These are phyloP conservation scores for Fusarium cyanostomum DNA, from an alignment of 2,329 filamentous ascomycete species.

Conservation along the genomic window DNA sequence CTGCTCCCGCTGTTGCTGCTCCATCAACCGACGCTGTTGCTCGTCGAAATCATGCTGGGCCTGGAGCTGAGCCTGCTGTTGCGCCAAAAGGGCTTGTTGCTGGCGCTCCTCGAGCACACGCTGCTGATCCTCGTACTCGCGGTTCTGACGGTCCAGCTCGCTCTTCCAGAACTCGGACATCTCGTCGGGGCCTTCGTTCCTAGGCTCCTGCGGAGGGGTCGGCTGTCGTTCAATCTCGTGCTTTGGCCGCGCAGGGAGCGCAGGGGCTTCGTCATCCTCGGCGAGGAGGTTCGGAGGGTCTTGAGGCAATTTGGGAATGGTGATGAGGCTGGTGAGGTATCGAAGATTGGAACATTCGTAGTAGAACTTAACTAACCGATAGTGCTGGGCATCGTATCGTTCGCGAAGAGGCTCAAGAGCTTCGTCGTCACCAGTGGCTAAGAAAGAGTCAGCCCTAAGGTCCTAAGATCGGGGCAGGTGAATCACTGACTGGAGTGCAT, in stretches of 20 bases:
- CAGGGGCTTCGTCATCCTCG: conserved; percentile 85
- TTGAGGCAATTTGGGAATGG: conserved; percentile 93
- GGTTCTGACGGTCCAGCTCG: conserved; percentile 88
- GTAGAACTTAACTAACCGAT: conserved; percentile 96
- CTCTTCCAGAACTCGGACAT: conserved; percentile 99
- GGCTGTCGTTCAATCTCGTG: conserved; percentile 75
- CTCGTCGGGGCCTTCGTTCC: conserved; percentile 85
- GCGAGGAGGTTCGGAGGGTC: conserved; percentile 89
- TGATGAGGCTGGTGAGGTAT: conserved; percentile 95
- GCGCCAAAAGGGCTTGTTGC: conserved; percentile 80
- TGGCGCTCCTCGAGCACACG: conserved; percentile 87
- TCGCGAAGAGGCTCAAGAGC: conserved; percentile 87
- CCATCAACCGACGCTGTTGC: conserved; percentile 85
- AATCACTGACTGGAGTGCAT: conserved; percentile 86
- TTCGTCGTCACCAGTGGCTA: conserved; percentile 91
- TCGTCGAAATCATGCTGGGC: conserved; percentile 97
- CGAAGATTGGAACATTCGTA: conserved; percentile 98
- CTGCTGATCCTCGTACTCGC: conserved; percentile 96
- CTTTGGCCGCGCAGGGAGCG: conserved; percentile 82
- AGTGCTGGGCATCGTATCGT: conserved; percentile 94
- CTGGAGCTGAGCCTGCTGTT: conserved; percentile 83
- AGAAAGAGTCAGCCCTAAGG: conserved; percentile 31
- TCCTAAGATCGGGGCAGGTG: neutral
- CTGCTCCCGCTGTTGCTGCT: conserved; percentile 90
- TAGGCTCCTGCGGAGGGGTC: conserved; percentile 73